Evolutionary conservation across 1,284 basidiomycete species (phyloP).

Genomic region (Microbotryum saponariae): DNA sequence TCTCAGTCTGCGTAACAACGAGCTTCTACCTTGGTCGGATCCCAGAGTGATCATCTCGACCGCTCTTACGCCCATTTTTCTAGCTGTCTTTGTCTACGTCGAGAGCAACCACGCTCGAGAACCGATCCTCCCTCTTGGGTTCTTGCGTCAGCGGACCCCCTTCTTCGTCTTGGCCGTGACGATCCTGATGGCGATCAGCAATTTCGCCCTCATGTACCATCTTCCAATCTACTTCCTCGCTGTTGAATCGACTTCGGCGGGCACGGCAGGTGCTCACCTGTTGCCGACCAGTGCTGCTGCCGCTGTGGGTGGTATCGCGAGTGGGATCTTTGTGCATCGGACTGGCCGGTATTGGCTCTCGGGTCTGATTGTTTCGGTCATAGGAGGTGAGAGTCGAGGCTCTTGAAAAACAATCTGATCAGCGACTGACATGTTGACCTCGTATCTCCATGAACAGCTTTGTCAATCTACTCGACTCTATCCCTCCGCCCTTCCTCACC

Average conservation of each 20-base stretch:
- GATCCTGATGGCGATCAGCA: constrained; percentile 45
- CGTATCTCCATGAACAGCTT: too few species aligned
- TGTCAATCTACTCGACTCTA: too few species aligned
- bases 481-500: neutral
- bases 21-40: constrained; percentile 67
- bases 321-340: too few species aligned
- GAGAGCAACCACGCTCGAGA: constrained; percentile 65
- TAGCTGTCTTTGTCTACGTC: constrained; percentile 58
- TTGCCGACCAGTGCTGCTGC: constrained; percentile 55
- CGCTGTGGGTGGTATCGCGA: too few species aligned
- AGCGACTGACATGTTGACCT: too few species aligned
- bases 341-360: neutral
- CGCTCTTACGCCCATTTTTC: constrained; percentile 50
- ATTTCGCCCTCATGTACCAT: constrained; percentile 47
- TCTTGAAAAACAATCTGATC: too few species aligned
- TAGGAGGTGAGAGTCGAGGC: neutral
- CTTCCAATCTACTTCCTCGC: constrained; percentile 82
- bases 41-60: constrained; percentile 62
- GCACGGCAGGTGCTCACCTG: constrained; percentile 57
- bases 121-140: constrained; percentile 74
- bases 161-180: constrained; percentile 71
- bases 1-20: constrained; percentile 69
- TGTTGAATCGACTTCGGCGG: constrained; percentile 45
- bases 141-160: constrained; percentile 67
- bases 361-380: neutral